phyloP scores from a whole-genome alignment of 106 monocot genomes.

The Gastrodia elata region DNA sequence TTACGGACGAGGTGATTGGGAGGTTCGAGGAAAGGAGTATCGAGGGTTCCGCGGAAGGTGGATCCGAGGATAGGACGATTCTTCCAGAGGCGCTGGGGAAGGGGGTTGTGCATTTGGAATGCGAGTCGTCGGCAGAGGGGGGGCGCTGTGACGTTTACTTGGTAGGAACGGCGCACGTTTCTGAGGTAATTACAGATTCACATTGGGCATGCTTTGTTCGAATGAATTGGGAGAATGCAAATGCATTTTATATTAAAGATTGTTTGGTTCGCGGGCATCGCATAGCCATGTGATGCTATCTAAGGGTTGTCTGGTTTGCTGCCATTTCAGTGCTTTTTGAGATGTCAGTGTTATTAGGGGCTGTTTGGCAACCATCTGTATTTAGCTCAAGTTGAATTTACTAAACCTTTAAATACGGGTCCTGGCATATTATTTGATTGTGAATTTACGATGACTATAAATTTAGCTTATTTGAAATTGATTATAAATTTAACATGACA shows the following conservation, averaged over 20 bases:
- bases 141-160: constrained; percentile 69
- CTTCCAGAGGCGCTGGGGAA: constrained; percentile 50
- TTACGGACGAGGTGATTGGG: background rate
- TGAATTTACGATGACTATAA: too few relatives aligned
- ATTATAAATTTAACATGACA: too few relatives aligned
- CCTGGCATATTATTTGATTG: too few relatives aligned
- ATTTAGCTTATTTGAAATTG: too few relatives aligned
- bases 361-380: too few relatives aligned
- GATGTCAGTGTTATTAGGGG: too few relatives aligned
- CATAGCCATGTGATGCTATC: too few relatives aligned
- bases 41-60: constrained; percentile 11
- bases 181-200: constrained; percentile 29
- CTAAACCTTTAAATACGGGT: too few relatives aligned
- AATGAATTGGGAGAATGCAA: background rate
- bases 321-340: too few relatives aligned
- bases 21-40: background rate
- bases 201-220: background rate
- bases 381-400: too few relatives aligned
- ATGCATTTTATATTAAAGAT: background rate
- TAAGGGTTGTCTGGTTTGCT: too few relatives aligned
- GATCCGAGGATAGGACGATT: constrained; percentile 16
- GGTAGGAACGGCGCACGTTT: constrained; percentile 82
- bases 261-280: too few relatives aligned
- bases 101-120: constrained; percentile 50
- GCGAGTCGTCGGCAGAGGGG: constrained; percentile 60